Conservation (phyloP, 768 basidiomycete genomes). For the Phaeotremella fagi region DNA sequence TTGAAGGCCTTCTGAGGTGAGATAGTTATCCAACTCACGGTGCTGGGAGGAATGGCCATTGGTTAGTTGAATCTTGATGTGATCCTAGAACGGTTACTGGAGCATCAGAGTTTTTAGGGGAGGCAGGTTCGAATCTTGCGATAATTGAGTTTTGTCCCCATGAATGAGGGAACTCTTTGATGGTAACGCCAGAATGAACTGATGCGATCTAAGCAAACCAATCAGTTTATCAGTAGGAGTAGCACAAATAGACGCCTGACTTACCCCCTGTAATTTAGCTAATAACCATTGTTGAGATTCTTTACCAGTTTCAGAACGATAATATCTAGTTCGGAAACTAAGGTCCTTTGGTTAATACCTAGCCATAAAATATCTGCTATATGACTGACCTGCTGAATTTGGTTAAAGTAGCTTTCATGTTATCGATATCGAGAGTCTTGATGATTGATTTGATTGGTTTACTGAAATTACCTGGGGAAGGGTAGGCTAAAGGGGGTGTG, state of each 20-base stretch:
- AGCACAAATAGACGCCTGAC: conserved; percentile 7
- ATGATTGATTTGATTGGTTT: conserved; percentile 37
- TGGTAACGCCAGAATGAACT: conserved; percentile 52
- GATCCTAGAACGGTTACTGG: conserved; percentile 46
- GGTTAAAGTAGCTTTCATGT: conserved; percentile 37
- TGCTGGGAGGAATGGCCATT: conserved; percentile 51
- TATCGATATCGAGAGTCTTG: conserved; percentile 31
- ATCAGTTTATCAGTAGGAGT: not conserved
- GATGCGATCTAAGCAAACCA: conserved; percentile 19
- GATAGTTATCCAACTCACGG: conserved; percentile 32
- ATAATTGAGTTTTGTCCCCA: conserved; percentile 69
- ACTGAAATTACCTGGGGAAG: conserved; percentile 40
- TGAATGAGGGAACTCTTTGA: conserved; percentile 52
- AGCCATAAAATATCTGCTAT: not conserved
- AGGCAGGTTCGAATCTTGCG: conserved; percentile 37
- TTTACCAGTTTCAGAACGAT: conserved; percentile 49
- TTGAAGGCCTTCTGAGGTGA: not conserved
- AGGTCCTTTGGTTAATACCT: too few relatives aligned
- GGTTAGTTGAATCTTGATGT: conserved; percentile 51
- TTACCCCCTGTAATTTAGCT: conserved; percentile 43
- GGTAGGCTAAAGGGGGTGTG: conserved; percentile 36
- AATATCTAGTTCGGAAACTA: conserved; percentile 50
- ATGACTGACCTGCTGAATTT: conserved; percentile 33
- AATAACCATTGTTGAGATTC: conserved; percentile 49
- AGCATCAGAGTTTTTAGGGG: conserved; percentile 55